phyloP scores from a whole-genome alignment of 2,329 filamentous ascomycete genomes.

The Trichoderma arundinaceum region DNA sequence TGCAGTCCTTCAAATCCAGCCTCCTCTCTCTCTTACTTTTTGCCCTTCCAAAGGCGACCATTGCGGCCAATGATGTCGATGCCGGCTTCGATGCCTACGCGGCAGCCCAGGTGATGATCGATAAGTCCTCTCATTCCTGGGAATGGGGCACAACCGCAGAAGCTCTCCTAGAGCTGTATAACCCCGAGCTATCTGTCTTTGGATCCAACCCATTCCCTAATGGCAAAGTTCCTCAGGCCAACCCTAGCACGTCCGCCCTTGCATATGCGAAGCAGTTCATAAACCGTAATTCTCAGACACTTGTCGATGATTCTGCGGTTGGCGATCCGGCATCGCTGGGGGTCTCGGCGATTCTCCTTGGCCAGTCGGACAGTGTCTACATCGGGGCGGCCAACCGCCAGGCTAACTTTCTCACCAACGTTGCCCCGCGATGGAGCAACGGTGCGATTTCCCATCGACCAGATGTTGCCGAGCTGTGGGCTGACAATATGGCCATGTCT shows the following conservation, averaged over 20 bases:
- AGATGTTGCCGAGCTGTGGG: constrained; percentile 33
- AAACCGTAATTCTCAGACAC: constrained; percentile 29
- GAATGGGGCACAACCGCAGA: constrained; percentile 34
- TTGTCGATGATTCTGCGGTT: constrained; percentile 28
- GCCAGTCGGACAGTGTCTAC: constrained; percentile 32
- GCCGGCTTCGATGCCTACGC: constrained; percentile 31
- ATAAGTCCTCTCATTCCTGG: constrained; percentile 31
- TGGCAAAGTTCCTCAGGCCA: constrained; percentile 29
- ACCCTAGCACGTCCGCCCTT: constrained; percentile 20
- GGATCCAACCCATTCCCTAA: constrained; percentile 31
- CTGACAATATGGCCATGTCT: constrained; percentile 34
- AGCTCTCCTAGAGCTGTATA: constrained; percentile 33
- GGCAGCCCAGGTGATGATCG: constrained; percentile 29
- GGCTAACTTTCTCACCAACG: constrained; percentile 27
- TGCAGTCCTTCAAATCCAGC: background rate
- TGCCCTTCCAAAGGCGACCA: background rate
- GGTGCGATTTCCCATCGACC: constrained; percentile 32
- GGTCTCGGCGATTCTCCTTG: constrained; percentile 32
- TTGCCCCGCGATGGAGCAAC: constrained; percentile 28
- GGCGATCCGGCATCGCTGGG: constrained; percentile 33
- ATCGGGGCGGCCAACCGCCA: constrained; percentile 29
- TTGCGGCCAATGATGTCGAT: constrained; percentile 20
- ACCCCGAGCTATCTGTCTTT: constrained; percentile 33
- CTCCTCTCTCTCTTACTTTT: background rate
- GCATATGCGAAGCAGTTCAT: constrained; percentile 31